Percentiles rank a stretch among this genome's conserved stretches.
These are phyloP conservation scores for Globisporangium solare DNA, from an alignment of 352 stramenopile genomes.

Conservation along the genomic window DNA sequence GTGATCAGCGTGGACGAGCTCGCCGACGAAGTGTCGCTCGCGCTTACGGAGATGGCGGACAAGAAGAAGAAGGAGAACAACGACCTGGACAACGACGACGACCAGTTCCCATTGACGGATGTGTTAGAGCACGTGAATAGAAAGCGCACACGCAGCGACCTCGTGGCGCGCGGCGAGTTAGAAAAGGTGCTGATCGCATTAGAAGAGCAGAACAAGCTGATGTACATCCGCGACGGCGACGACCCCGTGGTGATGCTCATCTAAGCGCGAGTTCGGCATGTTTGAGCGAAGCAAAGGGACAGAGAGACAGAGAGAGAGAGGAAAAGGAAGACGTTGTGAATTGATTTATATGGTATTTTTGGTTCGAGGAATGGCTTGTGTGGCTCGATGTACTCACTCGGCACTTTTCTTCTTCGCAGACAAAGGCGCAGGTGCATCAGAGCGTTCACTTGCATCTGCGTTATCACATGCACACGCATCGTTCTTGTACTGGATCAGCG, in stretches of 20 bases:
- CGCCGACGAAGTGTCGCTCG: constrained; percentile 52
- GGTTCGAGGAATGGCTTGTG: background rate
- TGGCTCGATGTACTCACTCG: background rate
- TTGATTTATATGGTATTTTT: constrained; percentile 18
- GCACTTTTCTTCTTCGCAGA: background rate
- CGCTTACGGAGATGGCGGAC: constrained; percentile 56
- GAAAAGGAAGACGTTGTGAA: constrained; percentile 6
- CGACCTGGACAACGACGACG: constrained; percentile 61
- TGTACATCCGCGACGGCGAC: constrained; percentile 83
- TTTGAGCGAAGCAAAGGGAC: background rate
- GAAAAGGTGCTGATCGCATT: constrained; percentile 67
- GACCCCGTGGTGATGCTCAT: constrained; percentile 85
- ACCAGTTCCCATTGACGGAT: constrained; percentile 51
- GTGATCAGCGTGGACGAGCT: constrained; percentile 48
- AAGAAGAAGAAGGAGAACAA: constrained; percentile 10
- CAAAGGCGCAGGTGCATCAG: background rate
- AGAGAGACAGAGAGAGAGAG: constrained; percentile 2
- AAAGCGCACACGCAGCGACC: constrained; percentile 22
- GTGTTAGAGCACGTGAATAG: constrained; percentile 58
- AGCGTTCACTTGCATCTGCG: background rate
- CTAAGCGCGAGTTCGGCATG: constrained; percentile 28
- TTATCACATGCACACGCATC: background rate
- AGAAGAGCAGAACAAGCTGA: constrained; percentile 88
- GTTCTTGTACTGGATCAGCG: constrained; percentile 64
- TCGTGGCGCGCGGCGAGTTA: constrained; percentile 47